Percentiles rank a stretch among this genome's conserved stretches.
These are phyloP conservation scores for Colletotrichum higginsianum DNA, from an alignment of 2,329 filamentous ascomycete genomes.

Conservation along the genomic window DNA sequence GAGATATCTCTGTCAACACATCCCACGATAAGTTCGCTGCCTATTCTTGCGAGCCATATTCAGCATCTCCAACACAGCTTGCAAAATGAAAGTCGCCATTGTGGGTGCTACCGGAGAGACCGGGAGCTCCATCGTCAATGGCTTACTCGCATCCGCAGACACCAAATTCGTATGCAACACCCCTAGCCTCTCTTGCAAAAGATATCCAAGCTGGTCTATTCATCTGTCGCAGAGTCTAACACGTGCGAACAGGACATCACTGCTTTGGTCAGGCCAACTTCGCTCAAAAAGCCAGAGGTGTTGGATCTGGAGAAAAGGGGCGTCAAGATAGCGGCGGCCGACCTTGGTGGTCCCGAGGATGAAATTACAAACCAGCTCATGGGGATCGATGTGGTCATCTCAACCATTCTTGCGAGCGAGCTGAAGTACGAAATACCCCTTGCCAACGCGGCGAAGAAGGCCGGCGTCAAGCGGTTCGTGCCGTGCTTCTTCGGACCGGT, in stretches of 20 bases:
- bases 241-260: constrained; percentile 58
- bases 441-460: constrained; percentile 62
- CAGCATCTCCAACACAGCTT: no score
- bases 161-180: neutral
- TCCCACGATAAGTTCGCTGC: no score
- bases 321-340: constrained; percentile 58
- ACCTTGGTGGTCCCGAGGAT: constrained; percentile 55
- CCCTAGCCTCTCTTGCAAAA: constrained; percentile 19
- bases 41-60: no score
- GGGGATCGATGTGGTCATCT: constrained; percentile 58
- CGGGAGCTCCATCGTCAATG: constrained; percentile 56
- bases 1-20: no score
- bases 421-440: constrained; percentile 61
- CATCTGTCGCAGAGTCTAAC: no score
- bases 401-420: constrained; percentile 53
- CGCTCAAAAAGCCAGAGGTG: constrained; percentile 62
- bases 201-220: no score
- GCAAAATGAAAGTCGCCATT: constrained; percentile 50
- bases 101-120: constrained; percentile 61
- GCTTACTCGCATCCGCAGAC: constrained; percentile 48
- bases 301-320: constrained; percentile 57
- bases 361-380: constrained; percentile 34
- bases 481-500: constrained; percentile 65
- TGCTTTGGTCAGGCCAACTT: constrained; percentile 62
- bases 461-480: constrained; percentile 66